Evolutionary conservation across 2,329 filamentous ascomycete genomes (phyloP).

Genomic region (Hypoxylon sp.): DNA sequence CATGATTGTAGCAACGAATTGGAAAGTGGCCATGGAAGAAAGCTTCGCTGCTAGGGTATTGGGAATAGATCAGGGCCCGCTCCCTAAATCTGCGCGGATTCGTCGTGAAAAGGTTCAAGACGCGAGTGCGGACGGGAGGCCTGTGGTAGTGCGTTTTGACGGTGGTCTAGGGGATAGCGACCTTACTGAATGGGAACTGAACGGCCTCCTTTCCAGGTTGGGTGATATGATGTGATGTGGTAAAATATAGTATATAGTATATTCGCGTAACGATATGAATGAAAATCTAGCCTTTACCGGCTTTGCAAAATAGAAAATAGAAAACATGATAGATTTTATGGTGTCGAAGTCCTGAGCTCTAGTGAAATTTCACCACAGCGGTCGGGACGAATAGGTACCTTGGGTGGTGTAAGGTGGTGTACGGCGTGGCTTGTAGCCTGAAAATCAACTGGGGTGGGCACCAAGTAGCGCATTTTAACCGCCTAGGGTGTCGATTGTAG

Average conservation of each 20-base stretch:
- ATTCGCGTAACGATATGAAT: too few species aligned
- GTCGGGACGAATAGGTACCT: background rate
- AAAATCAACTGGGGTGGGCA: too few species aligned
- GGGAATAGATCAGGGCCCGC: background rate
- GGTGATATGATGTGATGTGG: background rate
- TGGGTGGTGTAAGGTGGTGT: too few species aligned
- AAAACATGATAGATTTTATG: background rate
- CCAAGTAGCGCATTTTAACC: background rate
- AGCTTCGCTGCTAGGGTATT: background rate
- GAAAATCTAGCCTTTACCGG: too few species aligned
- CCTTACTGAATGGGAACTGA: background rate
- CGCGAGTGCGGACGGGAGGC: background rate
- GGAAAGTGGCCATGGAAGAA: background rate
- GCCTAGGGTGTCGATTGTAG: background rate
- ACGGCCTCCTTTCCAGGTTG: conserved; percentile 1
- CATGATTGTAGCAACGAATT: background rate
- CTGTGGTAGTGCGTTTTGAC: background rate
- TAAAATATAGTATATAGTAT: background rate
- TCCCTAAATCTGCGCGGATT: background rate
- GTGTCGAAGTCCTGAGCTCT: background rate
- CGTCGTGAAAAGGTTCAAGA: background rate
- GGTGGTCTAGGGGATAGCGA: background rate
- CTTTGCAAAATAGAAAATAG: background rate
- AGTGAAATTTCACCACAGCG: background rate
- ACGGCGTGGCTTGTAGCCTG: background rate